phyloP scores from a whole-genome alignment of 2,329 filamentous ascomycete genomes.

The Alternaria metachromatica region DNA sequence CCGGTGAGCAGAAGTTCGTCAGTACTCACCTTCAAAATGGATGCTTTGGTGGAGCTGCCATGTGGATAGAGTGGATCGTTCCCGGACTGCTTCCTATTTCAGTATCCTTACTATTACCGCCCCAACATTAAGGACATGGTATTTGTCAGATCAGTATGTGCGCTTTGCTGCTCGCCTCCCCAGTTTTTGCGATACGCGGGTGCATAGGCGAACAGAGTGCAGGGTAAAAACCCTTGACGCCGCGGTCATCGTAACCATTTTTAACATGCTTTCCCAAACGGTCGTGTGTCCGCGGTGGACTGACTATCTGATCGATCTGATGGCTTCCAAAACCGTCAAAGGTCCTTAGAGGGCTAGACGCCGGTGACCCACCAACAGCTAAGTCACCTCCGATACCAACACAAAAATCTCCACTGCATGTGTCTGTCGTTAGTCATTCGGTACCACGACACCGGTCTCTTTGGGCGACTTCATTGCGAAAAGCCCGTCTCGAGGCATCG shows the following conservation, averaged over 20 bases:
- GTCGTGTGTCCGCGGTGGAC: background rate
- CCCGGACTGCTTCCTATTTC: constrained; percentile 8
- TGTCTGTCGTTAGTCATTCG: background rate
- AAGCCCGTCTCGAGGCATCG: background rate
- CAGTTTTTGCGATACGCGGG: background rate
- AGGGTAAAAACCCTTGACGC: background rate
- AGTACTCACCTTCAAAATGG: background rate
- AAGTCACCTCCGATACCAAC: background rate
- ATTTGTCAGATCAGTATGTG: background rate
- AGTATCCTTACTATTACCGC: constrained; percentile 1
- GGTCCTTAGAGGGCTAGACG: background rate
- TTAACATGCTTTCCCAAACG: background rate
- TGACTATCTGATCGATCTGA: background rate
- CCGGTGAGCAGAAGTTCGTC: background rate
- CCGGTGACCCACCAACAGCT: background rate
- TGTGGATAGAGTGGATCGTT: background rate
- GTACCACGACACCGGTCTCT: background rate
- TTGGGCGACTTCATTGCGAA: background rate
- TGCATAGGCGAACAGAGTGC: background rate
- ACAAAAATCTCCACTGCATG: background rate
- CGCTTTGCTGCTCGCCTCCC: constrained; percentile 6
- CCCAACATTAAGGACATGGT: background rate
- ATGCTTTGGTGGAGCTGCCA: background rate
- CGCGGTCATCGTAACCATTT: constrained; percentile 1
- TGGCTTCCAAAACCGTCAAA: background rate